Base-by-base conservation (phyloP, 164 flowering plant species). In the Platanus orientalis region DNA sequence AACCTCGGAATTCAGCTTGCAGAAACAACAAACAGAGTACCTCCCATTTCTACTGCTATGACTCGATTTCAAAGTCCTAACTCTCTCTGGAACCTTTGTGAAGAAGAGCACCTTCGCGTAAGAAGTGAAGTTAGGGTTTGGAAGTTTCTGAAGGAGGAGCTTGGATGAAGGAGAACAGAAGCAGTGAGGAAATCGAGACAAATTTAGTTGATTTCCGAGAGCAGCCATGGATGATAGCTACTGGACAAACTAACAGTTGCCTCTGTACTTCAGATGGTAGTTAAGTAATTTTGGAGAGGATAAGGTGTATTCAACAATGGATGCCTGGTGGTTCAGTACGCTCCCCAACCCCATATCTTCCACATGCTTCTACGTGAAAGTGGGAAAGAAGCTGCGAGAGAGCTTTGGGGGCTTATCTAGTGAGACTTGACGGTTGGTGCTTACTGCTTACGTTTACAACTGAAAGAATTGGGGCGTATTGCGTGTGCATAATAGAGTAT, bases 351-450 rank as follows among this genome's bases (percentile, higher is more conserved):
- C 7, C 12, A 7, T 2, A 7, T 13, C 12, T 36, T 36, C 42
- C n/a, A n/a, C n/a, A n/a, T n/a, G n/a, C 1, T 36, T 7, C 36
- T 32, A 4, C 36, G 9, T 9, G 36, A 4, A 32, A 32, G 6
- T 9, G 9, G 62, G 58, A 58, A 58, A 79, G 71, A 69, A 80
- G 75, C 72, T 48, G 68, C 75, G 70, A 70, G 34, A 52, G 44
- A 21, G 49, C 59, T 30, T 52, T 29, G 36, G 56, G 61, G n/a
- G n/a, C n/a, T n/a, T n/a, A n/a, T n/a, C n/a, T n/a, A n/a, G n/a
- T n/a, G n/a, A n/a, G n/a, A n/a, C n/a, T n/a, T n/a, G n/a, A n/a
- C n/a, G n/a, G n/a, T n/a, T n/a, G n/a, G n/a, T n/a, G n/a, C n/a
- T n/a, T n/a, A n/a, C n/a, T n/a, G n/a, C n/a, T n/a, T n/a, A n/a